phyloP scores from a whole-genome alignment of 2,329 filamentous ascomycete species.

The Bipolaris gigantea region DNA sequence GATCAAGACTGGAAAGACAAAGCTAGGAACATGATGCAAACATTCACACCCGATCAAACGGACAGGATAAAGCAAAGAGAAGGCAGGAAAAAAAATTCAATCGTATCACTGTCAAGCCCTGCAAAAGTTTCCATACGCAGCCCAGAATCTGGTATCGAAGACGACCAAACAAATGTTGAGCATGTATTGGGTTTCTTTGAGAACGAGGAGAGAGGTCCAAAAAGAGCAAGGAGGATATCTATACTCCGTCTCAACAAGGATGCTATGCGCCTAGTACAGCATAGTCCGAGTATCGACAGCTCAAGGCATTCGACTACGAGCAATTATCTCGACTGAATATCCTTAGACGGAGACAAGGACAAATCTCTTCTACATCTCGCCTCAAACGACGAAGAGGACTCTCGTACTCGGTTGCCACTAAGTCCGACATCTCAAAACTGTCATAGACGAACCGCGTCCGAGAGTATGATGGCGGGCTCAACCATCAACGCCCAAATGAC shows the following conservation, averaged over 20 bases:
- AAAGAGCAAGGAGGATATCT: constrained; percentile 29
- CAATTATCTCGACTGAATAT: constrained; percentile 8
- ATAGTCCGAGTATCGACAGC: constrained; percentile 22
- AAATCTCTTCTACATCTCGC: background rate
- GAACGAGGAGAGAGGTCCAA: constrained; percentile 4
- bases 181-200: background rate
- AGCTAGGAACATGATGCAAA: constrained; percentile 21
- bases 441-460: constrained; percentile 28
- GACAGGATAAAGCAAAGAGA: constrained; percentile 9
- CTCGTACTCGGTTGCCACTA: background rate
- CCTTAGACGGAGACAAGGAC: constrained; percentile 4
- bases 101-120: constrained; percentile 22
- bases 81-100: constrained; percentile 15
- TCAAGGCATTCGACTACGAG: constrained; percentile 23
- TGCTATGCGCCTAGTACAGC: constrained; percentile 28
- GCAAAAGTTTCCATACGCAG: constrained; percentile 10
- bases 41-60: constrained; percentile 4
- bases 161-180: background rate
- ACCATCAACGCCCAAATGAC: constrained; percentile 36
- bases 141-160: constrained; percentile 7
- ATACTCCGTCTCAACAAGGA: constrained; percentile 27
- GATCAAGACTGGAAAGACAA: constrained; percentile 31
- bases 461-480: constrained; percentile 31
- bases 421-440: constrained; percentile 5
- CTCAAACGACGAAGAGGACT: background rate